Percentiles rank a stretch among this genome's conserved stretches.
These are phyloP conservation scores for Fusarium lyarnte DNA, from an alignment of 2,329 filamentous ascomycete species.

Conservation along the genomic window DNA sequence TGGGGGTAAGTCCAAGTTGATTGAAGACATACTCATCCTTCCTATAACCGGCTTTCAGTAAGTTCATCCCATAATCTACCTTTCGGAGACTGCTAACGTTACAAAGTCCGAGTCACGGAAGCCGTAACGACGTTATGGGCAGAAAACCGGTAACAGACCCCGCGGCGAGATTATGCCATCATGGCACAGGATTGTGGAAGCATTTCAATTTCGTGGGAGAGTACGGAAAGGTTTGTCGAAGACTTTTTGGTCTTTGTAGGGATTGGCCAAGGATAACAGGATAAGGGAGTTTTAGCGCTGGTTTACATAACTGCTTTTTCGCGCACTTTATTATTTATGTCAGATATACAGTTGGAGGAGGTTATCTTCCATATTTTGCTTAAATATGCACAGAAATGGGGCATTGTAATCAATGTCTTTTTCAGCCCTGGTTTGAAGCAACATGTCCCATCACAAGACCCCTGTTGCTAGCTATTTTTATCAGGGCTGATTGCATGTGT, in stretches of 20 bases:
- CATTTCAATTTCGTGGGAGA: neutral
- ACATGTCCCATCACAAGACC: neutral
- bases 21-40: neutral
- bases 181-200: neutral
- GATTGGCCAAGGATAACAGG: neutral
- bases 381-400: no score
- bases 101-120: neutral
- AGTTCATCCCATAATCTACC: neutral
- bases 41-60: slow-evolving; percentile 1
- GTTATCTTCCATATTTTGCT: no score
- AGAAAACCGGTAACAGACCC: neutral
- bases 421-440: neutral
- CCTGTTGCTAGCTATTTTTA: neutral
- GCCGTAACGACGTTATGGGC: neutral
- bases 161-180: neutral
- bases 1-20: neutral
- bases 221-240: slow-evolving; percentile 1
- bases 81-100: neutral
- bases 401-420: no score
- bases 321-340: accelerated
- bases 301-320: neutral
- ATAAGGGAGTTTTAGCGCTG: neutral
- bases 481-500: no score
- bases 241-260: slow-evolving; percentile 1
- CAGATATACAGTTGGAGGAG: no score